Evolutionary conservation across 257 asterid genomes (phyloP).

Genomic region (Scutellaria minor): DNA sequence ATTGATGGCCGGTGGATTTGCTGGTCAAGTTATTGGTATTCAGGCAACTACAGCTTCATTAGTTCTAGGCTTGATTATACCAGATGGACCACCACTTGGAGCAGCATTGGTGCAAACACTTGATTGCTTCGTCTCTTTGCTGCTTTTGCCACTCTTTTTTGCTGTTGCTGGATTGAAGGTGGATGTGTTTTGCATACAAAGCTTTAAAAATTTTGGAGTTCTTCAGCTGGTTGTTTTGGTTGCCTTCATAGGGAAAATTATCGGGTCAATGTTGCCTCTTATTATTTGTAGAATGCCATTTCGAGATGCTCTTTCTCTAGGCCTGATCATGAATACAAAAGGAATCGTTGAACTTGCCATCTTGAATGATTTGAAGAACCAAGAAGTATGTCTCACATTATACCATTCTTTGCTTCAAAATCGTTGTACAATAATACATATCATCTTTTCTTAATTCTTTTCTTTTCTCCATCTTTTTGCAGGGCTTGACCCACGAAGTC

Average conservation of each 20-base stretch:
- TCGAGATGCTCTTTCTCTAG: slow-evolving; percentile 70
- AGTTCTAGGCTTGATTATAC: slow-evolving; percentile 59
- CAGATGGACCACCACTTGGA: slow-evolving; percentile 74
- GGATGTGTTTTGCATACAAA: slow-evolving; percentile 50
- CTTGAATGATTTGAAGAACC: slow-evolving; percentile 49
- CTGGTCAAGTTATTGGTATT: slow-evolving; percentile 61
- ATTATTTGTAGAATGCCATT: slow-evolving; percentile 60
- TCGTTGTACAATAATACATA: background rate
- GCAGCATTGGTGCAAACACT: slow-evolving; percentile 65
- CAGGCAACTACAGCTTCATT: slow-evolving; percentile 55
- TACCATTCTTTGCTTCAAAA: background rate
- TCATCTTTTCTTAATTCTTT: slow-evolving; percentile 1
- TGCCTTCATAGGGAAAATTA: slow-evolving; percentile 61
- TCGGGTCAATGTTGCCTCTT: slow-evolving; percentile 69
- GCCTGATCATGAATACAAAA: slow-evolving; percentile 75
- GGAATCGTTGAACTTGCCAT: slow-evolving; percentile 74
- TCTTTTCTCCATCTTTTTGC: slow-evolving; percentile 33
- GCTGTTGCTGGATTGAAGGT: slow-evolving; percentile 58
- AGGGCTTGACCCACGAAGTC: slow-evolving; percentile 51
- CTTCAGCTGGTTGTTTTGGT: slow-evolving; percentile 58
- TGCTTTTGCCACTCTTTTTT: slow-evolving; percentile 64
- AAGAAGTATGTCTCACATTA: slow-evolving; percentile 43
- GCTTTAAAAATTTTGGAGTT: slow-evolving; percentile 49
- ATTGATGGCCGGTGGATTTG: slow-evolving; percentile 49
- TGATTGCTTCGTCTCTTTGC: slow-evolving; percentile 60